phyloP scores from a whole-genome alignment of 2,329 filamentous ascomycete genomes.

The Corinectria fuckeliana region DNA sequence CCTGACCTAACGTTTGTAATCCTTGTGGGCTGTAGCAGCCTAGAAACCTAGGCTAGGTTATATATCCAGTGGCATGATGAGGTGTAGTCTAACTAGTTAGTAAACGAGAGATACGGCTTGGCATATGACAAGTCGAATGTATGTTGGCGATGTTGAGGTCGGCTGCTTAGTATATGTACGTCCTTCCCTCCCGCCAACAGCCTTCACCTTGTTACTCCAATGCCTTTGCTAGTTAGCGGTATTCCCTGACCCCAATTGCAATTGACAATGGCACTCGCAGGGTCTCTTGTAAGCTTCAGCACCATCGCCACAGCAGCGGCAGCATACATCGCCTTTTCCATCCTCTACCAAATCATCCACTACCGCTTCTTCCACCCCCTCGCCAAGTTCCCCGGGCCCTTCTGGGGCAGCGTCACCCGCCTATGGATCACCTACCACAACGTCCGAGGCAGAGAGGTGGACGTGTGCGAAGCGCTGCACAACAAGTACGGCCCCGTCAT shows the following conservation, averaged over 20 bases:
- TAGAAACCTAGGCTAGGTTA: too few relatives aligned
- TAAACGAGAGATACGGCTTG: too few relatives aligned
- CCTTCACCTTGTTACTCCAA: not conserved
- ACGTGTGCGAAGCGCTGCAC: not conserved
- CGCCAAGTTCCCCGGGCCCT: constrained; percentile 25
- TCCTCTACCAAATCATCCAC: constrained; percentile 20
- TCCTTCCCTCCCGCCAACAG: not conserved
- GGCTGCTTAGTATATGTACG: not conserved
- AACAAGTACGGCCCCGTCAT: not conserved
- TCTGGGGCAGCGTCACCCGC: constrained; percentile 26
- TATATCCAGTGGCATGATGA: not conserved
- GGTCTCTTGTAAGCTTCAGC: not conserved
- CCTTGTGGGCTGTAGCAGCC: too few relatives aligned
- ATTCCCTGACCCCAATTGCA: not conserved
- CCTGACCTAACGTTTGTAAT: too few relatives aligned
- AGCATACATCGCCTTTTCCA: not conserved
- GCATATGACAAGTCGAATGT: not conserved
- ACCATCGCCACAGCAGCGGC: not conserved
- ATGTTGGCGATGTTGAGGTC: too few relatives aligned
- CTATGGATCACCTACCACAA: constrained; percentile 35
- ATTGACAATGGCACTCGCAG: not conserved
- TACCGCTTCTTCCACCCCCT: constrained; percentile 31
- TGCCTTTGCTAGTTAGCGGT: not conserved
- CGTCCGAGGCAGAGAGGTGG: constrained; percentile 24
- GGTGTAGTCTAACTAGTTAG: too few relatives aligned